Conservation (phyloP, 768 basidiomycete species). For the Rhizopogon sp. region DNA sequence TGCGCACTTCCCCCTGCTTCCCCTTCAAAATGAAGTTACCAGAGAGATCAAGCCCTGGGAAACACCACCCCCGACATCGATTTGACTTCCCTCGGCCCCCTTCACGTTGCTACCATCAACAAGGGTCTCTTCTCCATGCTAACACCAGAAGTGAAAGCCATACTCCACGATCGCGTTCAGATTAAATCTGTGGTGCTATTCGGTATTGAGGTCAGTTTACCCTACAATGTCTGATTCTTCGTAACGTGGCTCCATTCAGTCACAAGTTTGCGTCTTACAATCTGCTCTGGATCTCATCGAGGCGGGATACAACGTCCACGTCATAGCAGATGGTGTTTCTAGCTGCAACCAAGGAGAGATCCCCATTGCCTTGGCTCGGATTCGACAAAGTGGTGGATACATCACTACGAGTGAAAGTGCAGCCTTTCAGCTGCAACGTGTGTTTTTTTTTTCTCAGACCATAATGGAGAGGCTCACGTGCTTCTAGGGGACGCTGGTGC, state of each 20-base stretch:
- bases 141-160: constrained; percentile 53
- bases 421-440: constrained; percentile 72
- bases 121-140: constrained; percentile 89
- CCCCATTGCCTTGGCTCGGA: constrained; percentile 62
- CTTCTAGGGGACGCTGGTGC: constrained; percentile 51
- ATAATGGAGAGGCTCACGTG: constrained; percentile 9
- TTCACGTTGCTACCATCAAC: constrained; percentile 58
- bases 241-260: constrained; percentile 36
- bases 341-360: constrained; percentile 79
- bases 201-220: constrained; percentile 74
- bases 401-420: constrained; percentile 81
- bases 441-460: constrained; percentile 5
- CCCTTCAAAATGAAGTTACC: background rate
- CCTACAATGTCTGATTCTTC: background rate
- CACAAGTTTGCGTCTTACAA: constrained; percentile 88
- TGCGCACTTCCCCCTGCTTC: constrained; percentile 20
- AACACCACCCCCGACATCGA: constrained; percentile 60
- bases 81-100: constrained; percentile 44
- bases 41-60: constrained; percentile 52
- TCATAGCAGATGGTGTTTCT: constrained; percentile 83
- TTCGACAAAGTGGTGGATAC: constrained; percentile 69
- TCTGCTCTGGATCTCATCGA: constrained; percentile 67
- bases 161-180: constrained; percentile 43
- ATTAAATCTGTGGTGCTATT: constrained; percentile 67
- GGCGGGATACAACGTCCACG: constrained; percentile 48